Evolutionary conservation across 306 rosid species (phyloP).

Genomic region (Ceratonia siliqua): DNA sequence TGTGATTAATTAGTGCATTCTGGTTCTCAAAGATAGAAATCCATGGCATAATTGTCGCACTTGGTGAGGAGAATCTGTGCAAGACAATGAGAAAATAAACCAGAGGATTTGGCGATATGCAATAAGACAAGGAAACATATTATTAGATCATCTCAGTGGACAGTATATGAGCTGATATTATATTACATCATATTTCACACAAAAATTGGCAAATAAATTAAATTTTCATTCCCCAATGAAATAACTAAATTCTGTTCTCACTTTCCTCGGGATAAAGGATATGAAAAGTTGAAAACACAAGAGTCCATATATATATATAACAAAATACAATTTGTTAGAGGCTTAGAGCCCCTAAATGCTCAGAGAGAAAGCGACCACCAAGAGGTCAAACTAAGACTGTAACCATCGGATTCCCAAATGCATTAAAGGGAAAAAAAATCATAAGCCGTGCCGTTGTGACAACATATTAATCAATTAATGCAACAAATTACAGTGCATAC

Average conservation of each 20-base stretch:
- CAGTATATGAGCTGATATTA: neutral
- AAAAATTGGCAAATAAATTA: neutral
- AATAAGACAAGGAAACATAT: neutral
- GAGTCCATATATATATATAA: neutral
- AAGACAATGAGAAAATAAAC: neutral
- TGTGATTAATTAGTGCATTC: neutral
- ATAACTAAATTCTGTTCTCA: neutral
- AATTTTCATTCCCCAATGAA: neutral
- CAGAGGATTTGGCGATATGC: neutral
- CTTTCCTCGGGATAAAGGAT: neutral
- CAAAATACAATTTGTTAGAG: neutral
- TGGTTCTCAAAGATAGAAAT: neutral
- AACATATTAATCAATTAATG: neutral
- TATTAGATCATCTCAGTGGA: neutral
- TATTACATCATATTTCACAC: neutral
- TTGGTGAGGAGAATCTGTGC: neutral
- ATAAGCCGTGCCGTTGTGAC: too few species aligned
- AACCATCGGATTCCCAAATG: neutral
- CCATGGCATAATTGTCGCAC: neutral
- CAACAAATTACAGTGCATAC: neutral
- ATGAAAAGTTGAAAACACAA: constrained; percentile 13
- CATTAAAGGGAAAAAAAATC: neutral
- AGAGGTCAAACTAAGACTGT: neutral
- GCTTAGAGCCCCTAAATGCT: neutral
- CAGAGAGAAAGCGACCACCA: constrained; percentile 7